Percentiles rank a stretch among this genome's conserved stretches.
These are phyloP conservation scores for Saccharomycopsis oosterbeekiorum DNA, from an alignment of 805 yeast species.

Conservation along the genomic window DNA sequence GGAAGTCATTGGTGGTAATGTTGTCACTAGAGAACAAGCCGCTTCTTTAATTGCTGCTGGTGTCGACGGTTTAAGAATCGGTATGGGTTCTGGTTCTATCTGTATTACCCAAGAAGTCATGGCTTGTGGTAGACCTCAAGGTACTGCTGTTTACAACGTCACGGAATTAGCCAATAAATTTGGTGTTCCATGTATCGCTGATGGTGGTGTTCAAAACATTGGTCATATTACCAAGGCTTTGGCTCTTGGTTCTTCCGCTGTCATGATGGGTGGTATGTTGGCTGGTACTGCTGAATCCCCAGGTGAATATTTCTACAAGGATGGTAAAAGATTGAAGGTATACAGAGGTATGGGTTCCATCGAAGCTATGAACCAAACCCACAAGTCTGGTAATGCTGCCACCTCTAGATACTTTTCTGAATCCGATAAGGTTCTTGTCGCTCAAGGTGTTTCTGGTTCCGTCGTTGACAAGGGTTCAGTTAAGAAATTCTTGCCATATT, in stretches of 20 bases:
- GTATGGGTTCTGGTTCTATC: constrained; percentile 99
- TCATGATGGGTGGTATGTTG: constrained; percentile 99
- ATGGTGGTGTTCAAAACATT: constrained; percentile 98
- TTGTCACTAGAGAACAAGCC: constrained; percentile 98
- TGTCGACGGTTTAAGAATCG: constrained; percentile 96
- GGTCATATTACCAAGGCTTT: constrained; percentile 97
- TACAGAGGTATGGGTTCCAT: constrained; percentile 99
- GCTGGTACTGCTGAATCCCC: constrained; percentile 99
- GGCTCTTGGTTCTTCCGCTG: constrained; percentile 93
- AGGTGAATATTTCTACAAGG: constrained; percentile 95
- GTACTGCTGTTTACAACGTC: constrained; percentile 94
- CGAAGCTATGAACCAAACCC: constrained; percentile 94
- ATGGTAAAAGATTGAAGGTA: constrained; percentile 92
- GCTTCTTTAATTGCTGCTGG: constrained; percentile 91
- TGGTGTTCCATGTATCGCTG: constrained; percentile 98
- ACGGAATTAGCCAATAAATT: constrained; percentile 88
- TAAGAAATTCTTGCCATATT: constrained; percentile 86
- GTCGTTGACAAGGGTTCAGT: constrained; percentile 96
- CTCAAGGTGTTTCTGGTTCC: constrained; percentile 97
- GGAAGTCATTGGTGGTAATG: constrained; percentile 95
- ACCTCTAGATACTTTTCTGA: constrained; percentile 98
- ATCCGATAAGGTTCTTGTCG: constrained; percentile 89
- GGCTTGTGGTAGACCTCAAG: constrained; percentile 99
- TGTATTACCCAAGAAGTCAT: constrained; percentile 99
- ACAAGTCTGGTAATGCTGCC: constrained; percentile 86